A percentile compares a stretch with the other conserved stretches of the same genome.
These are phyloP conservation scores for Xylaria telfairii DNA, from an alignment of 495 filamentous ascomycete genomes.

Conservation along the genomic window DNA sequence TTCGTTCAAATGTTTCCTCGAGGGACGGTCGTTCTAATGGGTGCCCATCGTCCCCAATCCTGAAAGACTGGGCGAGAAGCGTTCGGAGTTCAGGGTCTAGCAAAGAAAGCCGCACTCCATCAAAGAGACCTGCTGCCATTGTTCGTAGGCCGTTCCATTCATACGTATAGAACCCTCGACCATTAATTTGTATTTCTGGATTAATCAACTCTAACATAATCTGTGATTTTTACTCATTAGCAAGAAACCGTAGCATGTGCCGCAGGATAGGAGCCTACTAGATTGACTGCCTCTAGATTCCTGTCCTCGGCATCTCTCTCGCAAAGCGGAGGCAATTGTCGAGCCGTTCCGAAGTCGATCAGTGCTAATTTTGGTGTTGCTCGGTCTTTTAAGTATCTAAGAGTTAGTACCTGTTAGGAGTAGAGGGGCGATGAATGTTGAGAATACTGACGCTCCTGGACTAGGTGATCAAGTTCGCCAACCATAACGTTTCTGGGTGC, in stretches of 20 bases:
- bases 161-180: neutral
- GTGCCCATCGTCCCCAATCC: neutral
- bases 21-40: neutral
- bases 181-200: neutral
- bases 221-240: slow-evolving; percentile 1
- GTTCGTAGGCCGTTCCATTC: neutral
- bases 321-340: neutral
- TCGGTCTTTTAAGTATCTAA: slow-evolving; percentile 8
- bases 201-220: slow-evolving; percentile 10
- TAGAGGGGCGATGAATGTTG: neutral
- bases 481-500: slow-evolving; percentile 2
- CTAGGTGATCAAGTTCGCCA: neutral
- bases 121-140: slow-evolving; percentile 3
- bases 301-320: neutral
- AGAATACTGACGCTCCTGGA: neutral
- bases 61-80: slow-evolving; percentile 10
- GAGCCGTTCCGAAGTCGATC: slow-evolving; percentile 10
- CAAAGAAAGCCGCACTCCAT: neutral
- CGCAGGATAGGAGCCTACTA: neutral
- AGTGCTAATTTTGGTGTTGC: slow-evolving; percentile 4
- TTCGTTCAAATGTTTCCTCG: slow-evolving; percentile 4
- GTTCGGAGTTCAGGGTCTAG: slow-evolving; percentile 13
- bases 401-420: neutral
- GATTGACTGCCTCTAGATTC: slow-evolving; percentile 3
- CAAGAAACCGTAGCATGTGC: neutral